A percentile compares a stretch with the other conserved stretches of the same genome.
Evolutionary conservation across 2,329 filamentous ascomycete genomes (phyloP).

Genomic region (Dothideomycetes sp.): DNA sequence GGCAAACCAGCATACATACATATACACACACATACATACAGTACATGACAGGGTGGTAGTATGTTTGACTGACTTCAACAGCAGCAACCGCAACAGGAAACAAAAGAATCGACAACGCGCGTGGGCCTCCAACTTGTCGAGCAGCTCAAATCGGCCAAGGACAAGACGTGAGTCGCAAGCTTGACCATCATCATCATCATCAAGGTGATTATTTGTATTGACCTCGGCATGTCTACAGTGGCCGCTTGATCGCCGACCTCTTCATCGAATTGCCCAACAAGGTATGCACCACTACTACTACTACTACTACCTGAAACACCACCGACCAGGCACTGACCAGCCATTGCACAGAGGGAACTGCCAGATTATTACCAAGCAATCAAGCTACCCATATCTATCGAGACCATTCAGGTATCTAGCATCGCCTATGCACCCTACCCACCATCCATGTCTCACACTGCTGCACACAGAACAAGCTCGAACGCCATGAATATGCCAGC

Average conservation of each 20-base stretch:
- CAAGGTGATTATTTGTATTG: too few relatives aligned
- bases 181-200: too few relatives aligned
- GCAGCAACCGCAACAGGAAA: conserved; percentile 1
- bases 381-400: conserved; percentile 68
- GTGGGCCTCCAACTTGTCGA: conserved; percentile 66
- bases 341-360: conserved; percentile 47
- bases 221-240: conserved; percentile 4
- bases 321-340: conserved; percentile 43
- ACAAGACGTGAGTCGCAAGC: conserved; percentile 73
- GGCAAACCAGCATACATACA: not conserved
- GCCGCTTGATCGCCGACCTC: conserved; percentile 15
- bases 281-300: not conserved
- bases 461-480: conserved; percentile 51
- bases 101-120: conserved; percentile 23
- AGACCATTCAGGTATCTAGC: conserved; percentile 56
- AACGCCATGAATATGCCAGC: conserved; percentile 56
- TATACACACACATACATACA: too few relatives aligned
- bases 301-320: not conserved
- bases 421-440: not conserved
- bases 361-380: conserved; percentile 71
- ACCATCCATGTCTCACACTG: not conserved
- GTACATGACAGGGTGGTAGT: too few relatives aligned
- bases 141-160: conserved; percentile 63
- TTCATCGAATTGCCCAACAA: conserved; percentile 15
- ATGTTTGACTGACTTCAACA: not conserved